These are phyloP conservation scores for Paecilomyces sp. DNA, from an alignment of 2,329 filamentous ascomycete genomes.

Conservation along the genomic window DNA sequence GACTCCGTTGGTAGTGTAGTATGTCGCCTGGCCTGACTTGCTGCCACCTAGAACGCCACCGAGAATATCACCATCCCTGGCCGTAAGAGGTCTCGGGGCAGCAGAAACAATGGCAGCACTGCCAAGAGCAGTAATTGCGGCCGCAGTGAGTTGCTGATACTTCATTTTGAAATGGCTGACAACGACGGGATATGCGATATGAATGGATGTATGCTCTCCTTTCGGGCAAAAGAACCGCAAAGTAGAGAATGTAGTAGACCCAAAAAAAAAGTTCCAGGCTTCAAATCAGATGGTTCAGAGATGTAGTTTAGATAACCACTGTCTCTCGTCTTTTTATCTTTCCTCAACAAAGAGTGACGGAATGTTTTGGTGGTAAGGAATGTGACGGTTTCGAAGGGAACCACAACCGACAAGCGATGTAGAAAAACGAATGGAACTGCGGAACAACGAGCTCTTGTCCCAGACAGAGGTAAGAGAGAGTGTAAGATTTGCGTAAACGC, in stretches of 20 bases:
- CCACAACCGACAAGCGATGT: not conserved
- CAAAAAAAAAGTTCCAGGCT: not conserved
- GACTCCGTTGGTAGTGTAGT: slow-evolving; percentile 45
- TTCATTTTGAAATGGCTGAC: not conserved
- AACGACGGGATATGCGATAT: not conserved
- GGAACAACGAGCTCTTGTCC: not conserved
- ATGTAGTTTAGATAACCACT: not conserved
- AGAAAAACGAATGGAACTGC: not conserved
- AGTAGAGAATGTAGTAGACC: not conserved
- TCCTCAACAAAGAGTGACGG: not conserved
- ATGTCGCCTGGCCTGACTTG: slow-evolving; percentile 39
- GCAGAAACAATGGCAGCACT: not conserved
- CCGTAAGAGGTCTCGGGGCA: not conserved
- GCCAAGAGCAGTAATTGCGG: not conserved
- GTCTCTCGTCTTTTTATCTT: not conserved
- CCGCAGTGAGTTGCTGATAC: not conserved
- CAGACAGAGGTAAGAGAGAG: not conserved
- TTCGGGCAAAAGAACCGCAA: not conserved
- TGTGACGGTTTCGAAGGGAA: not conserved
- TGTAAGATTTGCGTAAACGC: not conserved
- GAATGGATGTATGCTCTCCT: not conserved
- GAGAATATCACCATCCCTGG: no score
- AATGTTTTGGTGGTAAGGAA: not conserved
- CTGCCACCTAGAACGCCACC: not conserved
- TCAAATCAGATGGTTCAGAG: not conserved